Evolutionary conservation across 2,329 filamentous ascomycete species (phyloP).

Genomic region (Aspergillus vadensis): DNA sequence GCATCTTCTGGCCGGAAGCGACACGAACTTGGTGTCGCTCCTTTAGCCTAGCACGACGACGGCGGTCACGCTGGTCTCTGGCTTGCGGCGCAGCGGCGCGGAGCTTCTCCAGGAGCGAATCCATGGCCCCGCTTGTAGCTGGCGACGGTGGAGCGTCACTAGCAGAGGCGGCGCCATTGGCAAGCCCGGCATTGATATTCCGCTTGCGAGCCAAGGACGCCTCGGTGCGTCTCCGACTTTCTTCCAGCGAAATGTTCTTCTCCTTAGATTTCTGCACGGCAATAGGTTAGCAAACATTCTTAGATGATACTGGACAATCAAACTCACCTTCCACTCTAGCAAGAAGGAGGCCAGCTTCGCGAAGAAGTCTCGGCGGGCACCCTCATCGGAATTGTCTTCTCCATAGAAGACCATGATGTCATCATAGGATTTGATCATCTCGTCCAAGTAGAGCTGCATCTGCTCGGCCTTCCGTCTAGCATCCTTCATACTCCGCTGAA

Average conservation of each 20-base stretch:
- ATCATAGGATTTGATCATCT: constrained; percentile 87
- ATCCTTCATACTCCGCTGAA: constrained; percentile 94
- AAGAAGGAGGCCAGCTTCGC: constrained; percentile 89
- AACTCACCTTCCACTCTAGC: constrained; percentile 78
- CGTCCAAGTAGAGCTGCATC: constrained; percentile 88
- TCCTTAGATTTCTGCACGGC: constrained; percentile 72
- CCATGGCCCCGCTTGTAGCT: constrained; percentile 85
- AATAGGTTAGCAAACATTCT: constrained; percentile 7
- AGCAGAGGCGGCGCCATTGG: constrained; percentile 56
- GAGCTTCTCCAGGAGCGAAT: constrained; percentile 90
- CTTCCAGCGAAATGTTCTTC: constrained; percentile 85
- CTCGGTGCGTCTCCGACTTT: constrained; percentile 81
- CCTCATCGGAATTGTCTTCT: constrained; percentile 89
- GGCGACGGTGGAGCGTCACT: constrained; percentile 63
- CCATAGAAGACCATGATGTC: constrained; percentile 97
- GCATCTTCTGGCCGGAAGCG: constrained; percentile 85
- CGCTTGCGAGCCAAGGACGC: constrained; percentile 87
- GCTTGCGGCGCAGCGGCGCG: constrained; percentile 89
- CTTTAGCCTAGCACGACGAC: constrained; percentile 83
- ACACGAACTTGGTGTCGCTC: constrained; percentile 87
- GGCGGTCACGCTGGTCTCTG: constrained; percentile 83
- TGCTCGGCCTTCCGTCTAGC: constrained; percentile 94
- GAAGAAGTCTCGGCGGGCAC: constrained; percentile 93
- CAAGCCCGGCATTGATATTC: constrained; percentile 60
- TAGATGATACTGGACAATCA: constrained; percentile 10